Evolutionary conservation across 2,329 filamentous ascomycete species (phyloP).

Genomic region (Fusarium agapanthi): DNA sequence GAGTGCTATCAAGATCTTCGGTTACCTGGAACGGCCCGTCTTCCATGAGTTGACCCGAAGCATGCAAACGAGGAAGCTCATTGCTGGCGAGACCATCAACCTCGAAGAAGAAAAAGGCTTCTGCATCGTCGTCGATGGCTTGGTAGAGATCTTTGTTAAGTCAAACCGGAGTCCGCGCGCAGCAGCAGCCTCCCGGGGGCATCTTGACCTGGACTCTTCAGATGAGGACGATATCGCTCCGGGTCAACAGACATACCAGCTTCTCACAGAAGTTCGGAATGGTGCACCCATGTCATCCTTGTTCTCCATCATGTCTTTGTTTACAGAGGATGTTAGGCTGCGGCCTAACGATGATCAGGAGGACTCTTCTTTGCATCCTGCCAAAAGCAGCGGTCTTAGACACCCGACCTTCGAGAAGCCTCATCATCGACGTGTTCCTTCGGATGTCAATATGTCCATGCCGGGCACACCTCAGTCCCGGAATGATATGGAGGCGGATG

Average conservation of each 20-base stretch:
- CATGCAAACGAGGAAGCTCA: slow-evolving; percentile 97
- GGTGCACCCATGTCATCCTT: slow-evolving; percentile 98
- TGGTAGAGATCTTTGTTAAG: slow-evolving; percentile 98
- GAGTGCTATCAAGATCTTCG: slow-evolving; percentile 98
- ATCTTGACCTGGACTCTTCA: slow-evolving; percentile 52
- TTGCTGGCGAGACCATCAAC: slow-evolving; percentile 93
- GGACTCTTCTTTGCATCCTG: slow-evolving; percentile 39
- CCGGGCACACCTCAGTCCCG: slow-evolving; percentile 53
- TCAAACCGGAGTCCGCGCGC: slow-evolving; percentile 69
- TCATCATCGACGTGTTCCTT: slow-evolving; percentile 11
- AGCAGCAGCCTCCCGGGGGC: slow-evolving; percentile 34
- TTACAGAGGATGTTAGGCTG: slow-evolving; percentile 92
- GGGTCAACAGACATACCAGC: slow-evolving; percentile 86
- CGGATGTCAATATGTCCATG: slow-evolving; percentile 45
- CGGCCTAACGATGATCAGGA: slow-evolving; percentile 78
- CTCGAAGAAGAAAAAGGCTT: slow-evolving; percentile 98
- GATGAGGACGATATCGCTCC: slow-evolving; percentile 75
- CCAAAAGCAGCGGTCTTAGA: slow-evolving; percentile 42
- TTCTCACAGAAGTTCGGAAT: slow-evolving; percentile 96
- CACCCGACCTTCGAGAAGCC: slow-evolving; percentile 43
- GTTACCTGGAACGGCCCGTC: slow-evolving; percentile 93
- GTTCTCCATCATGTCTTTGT: slow-evolving; percentile 95
- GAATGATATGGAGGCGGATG: slow-evolving; percentile 24
- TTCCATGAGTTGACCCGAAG: slow-evolving; percentile 97
- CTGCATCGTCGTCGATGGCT: slow-evolving; percentile 93